These are phyloP conservation scores for Lotmaria passim DNA, from an alignment of 208 protist species.

Conservation along the genomic window DNA sequence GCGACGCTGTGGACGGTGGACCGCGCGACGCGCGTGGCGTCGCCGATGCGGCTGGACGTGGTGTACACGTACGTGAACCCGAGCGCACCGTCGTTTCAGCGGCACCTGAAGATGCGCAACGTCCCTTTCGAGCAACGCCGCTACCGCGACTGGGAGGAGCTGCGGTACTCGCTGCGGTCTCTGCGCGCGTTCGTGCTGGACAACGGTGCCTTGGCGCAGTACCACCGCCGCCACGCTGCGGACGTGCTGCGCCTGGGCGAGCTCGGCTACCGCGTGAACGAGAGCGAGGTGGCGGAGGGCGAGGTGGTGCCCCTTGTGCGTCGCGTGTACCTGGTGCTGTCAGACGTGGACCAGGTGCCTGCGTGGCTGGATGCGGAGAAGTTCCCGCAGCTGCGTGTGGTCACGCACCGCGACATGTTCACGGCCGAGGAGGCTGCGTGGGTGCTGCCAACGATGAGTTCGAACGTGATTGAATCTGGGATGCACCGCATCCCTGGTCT, in stretches of 20 bases:
- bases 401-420: conserved; percentile 50
- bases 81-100: conserved; percentile 36
- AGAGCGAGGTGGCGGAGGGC: conserved; percentile 19
- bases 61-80: conserved; percentile 71
- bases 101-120: conserved; percentile 29
- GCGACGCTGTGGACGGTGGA: conserved; percentile 55
- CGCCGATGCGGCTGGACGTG: conserved; percentile 52
- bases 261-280: conserved; percentile 33
- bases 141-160: conserved; percentile 65
- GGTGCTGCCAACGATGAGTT: conserved; percentile 49
- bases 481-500: conserved; percentile 49
- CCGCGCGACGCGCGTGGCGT: conserved; percentile 21
- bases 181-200: conserved; percentile 35
- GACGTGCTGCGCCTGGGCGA: conserved; percentile 30
- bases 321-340: conserved; percentile 44
- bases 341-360: conserved; percentile 45
- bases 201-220: conserved; percentile 34
- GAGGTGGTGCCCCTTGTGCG: conserved; percentile 32
- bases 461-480: conserved; percentile 41
- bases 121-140: conserved; percentile 29
- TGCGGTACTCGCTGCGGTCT: conserved; percentile 56
- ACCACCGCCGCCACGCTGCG: conserved; percentile 23
- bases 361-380: conserved; percentile 41
- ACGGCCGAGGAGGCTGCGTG: conserved; percentile 27
- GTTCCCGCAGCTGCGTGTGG: conserved; percentile 39